Base-by-base conservation (phyloP, 768 basidiomycete species). In the Lactarius trivialis region DNA sequence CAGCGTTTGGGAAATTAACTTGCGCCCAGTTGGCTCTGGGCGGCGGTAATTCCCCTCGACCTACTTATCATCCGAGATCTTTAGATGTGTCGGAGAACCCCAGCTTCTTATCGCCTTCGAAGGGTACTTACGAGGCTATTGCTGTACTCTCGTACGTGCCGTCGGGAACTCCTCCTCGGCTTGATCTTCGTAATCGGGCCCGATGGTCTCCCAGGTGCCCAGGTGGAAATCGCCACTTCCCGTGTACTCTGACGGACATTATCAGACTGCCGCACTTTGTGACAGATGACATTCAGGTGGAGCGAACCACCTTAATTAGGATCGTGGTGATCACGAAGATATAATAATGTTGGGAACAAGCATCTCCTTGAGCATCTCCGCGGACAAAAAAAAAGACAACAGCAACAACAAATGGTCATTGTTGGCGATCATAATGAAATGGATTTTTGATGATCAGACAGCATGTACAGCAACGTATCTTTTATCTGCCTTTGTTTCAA, bases 121-220 rank as follows among this genome's bases (percentile, higher is more conserved):
- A 51, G 58, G 45, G 49, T 58, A 56, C 63, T 64, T 60, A 51
- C 63, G 48, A 64, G 63, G 58, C 54, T 64, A 60, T 64, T 64
- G n/a, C 63, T 60, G 24, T 48, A 24, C 45, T 48, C 12, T 55
- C 55, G 58, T 56, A 64, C 58, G 58, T 64, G 63, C 53, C 48
- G 49, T 64, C 53, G 54, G 26, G 54, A 55, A 15, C 36, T 12
- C 28, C 21, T 33, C 21, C 24, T 53, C 56, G 41, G 37, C 53
- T 39, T 59, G 62, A 55, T 39, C 58, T 55, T 63, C 53, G 45
- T 32, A 33, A 39, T 36, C 54, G 55, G 58, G 58, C 7, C 62
- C 62, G 58, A 34, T 63, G 32, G 14, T 43, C 53, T 28, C 55
- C 58, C 45, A 41, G 32, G 49, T 54, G 56, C 26, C 33, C 39